Evolutionary conservation across 1,139 yeast genomes (phyloP).

Genomic region (Citeromyces hawaiiensis): DNA sequence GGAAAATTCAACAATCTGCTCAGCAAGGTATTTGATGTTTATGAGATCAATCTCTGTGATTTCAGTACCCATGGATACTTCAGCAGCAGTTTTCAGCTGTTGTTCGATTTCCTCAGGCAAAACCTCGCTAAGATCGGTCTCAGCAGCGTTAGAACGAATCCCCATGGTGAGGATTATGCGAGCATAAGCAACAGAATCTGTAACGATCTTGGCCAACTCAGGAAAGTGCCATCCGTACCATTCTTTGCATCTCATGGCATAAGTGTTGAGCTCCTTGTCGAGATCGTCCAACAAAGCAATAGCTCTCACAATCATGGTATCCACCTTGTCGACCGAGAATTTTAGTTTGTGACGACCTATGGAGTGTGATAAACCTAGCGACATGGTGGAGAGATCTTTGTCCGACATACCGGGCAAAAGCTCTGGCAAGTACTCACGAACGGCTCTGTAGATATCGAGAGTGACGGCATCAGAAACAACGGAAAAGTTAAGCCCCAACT

Average conservation of each 20-base stretch:
- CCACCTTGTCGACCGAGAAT: slow-evolving; percentile 97
- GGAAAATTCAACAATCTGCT: slow-evolving; percentile 85
- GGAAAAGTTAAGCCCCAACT: slow-evolving; percentile 70
- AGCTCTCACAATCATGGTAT: slow-evolving; percentile 97
- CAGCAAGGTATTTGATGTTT: slow-evolving; percentile 83
- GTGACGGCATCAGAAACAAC: slow-evolving; percentile 94
- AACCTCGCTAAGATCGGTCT: slow-evolving; percentile 77
- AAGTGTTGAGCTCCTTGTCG: slow-evolving; percentile 94
- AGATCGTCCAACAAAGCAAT: slow-evolving; percentile 93
- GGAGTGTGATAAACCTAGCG: slow-evolving; percentile 97
- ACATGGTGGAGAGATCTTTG: slow-evolving; percentile 96
- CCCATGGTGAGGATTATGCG: slow-evolving; percentile 69
- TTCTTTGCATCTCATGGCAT: slow-evolving; percentile 97
- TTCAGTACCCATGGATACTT: slow-evolving; percentile 98
- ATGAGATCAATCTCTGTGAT: slow-evolving; percentile 87
- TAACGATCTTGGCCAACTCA: slow-evolving; percentile 89
- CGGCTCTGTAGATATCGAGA: slow-evolving; percentile 87
- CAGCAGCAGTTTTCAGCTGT: slow-evolving; percentile 80
- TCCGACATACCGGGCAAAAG: slow-evolving; percentile 83
- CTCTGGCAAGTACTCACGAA: slow-evolving; percentile 87
- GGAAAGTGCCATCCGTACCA: slow-evolving; percentile 99
- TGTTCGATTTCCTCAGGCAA: slow-evolving; percentile 94
- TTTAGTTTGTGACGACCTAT: slow-evolving; percentile 97
- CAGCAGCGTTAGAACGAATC: slow-evolving; percentile 76
- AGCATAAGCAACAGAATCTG: slow-evolving; percentile 85